These are phyloP conservation scores for Trypanosoma melophagium DNA, from an alignment of 208 protist species.

Conservation along the genomic window DNA sequence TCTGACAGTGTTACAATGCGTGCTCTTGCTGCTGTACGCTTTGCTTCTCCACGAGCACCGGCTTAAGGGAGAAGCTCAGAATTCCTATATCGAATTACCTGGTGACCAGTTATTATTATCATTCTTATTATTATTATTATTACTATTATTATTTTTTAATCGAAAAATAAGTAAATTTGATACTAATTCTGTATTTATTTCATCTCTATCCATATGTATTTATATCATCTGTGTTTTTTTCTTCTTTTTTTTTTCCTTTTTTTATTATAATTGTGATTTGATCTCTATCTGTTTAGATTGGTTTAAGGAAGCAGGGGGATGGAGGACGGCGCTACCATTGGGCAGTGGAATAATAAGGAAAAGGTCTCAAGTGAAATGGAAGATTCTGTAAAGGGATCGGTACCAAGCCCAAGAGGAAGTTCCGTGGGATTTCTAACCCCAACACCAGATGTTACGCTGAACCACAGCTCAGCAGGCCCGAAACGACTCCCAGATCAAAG, in stretches of 20 bases:
- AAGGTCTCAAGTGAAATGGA: not conserved
- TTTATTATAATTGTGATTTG: not conserved
- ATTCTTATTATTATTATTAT: slow-evolving; percentile 29
- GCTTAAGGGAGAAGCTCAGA: not conserved
- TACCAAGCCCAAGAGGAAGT: not conserved
- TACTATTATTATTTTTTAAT: too few species aligned
- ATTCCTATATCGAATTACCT: too few species aligned
- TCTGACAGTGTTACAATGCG: slow-evolving; percentile 13
- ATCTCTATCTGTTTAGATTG: slow-evolving; percentile 3
- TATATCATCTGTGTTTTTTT: slow-evolving; percentile 1
- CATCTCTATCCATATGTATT: not conserved
- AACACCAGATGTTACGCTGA: too few species aligned
- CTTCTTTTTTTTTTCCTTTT: slow-evolving; percentile 3
- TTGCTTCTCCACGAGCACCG: not conserved
- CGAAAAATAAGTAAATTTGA: too few species aligned
- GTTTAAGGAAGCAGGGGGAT: not conserved
- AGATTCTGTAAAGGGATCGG: not conserved
- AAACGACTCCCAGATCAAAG: too few species aligned
- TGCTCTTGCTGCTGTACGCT: slow-evolving; percentile 30
- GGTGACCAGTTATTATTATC: not conserved
- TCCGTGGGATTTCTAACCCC: too few species aligned
- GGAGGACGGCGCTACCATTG: slow-evolving; percentile 24
- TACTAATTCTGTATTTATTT: too few species aligned
- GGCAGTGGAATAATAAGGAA: slow-evolving; percentile 12
- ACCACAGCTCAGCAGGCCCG: too few species aligned